Percentiles rank a stretch among this genome's conserved stretches.
Evolutionary conservation across 2,329 filamentous ascomycete genomes (phyloP).

Genomic region (Epichloe typhina): DNA sequence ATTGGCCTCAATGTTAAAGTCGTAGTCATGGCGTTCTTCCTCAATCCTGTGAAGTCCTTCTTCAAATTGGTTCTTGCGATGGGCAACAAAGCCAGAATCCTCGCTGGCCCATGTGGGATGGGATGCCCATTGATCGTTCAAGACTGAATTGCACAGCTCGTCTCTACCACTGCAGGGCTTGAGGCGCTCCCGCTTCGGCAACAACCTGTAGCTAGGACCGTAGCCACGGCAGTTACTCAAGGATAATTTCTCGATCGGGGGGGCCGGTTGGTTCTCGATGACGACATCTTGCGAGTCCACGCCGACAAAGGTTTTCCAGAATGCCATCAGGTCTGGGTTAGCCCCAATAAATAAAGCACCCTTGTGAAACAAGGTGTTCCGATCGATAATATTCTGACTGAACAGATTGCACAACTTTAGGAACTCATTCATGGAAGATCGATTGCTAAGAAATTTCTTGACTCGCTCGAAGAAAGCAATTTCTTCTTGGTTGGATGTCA

Average conservation of each 20-base stretch:
- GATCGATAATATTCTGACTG: constrained; percentile 83
- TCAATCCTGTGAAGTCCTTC: constrained; percentile 92
- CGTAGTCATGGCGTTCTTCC: constrained; percentile 95
- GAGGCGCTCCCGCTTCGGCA: constrained; percentile 81
- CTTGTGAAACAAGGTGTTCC: constrained; percentile 68
- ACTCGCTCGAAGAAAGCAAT: constrained; percentile 89
- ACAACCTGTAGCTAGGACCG: constrained; percentile 84
- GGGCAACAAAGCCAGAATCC: constrained; percentile 93
- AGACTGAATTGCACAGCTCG: constrained; percentile 80
- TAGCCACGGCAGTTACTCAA: constrained; percentile 92
- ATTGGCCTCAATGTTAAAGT: constrained; percentile 95
- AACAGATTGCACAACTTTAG: constrained; percentile 94
- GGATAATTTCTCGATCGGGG: constrained; percentile 71
- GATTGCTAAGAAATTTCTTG: constrained; percentile 91
- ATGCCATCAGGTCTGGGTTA: constrained; percentile 77
- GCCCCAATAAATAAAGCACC: constrained; percentile 76
- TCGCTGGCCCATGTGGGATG: constrained; percentile 98
- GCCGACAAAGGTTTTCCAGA: constrained; percentile 74
- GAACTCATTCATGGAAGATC: constrained; percentile 88
- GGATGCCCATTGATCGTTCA: constrained; percentile 97
- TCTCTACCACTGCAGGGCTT: constrained; percentile 90
- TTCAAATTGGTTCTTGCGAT: constrained; percentile 91
- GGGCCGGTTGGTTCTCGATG: constrained; percentile 67
- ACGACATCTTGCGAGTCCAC: constrained; percentile 65
- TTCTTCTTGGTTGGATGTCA: constrained; percentile 71